Base-by-base conservation (phyloP, 805 yeast genomes). In the Candida corydali region DNA sequence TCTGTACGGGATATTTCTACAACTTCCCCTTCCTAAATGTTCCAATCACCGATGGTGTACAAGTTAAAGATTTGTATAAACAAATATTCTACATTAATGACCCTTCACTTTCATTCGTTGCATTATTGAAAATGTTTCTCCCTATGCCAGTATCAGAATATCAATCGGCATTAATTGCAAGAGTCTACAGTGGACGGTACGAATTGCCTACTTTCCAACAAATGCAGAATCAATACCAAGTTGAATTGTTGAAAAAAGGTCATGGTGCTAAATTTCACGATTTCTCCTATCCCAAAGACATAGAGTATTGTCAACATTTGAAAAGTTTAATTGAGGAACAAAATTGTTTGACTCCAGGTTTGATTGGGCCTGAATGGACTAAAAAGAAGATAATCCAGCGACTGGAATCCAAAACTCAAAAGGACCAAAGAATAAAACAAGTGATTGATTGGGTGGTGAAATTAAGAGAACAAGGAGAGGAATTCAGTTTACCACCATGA, bases 211-310 rank as follows among this genome's bases (percentile, higher is more conserved):
- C 61, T 4, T 33, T 46, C 14, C 55, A 53, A 18, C 61, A 56
- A 17, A 70, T 70, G 72, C 24, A 49, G 5, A 29, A 45, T 15
- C 52, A 48, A 40, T 69, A 66, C 38, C 39, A 42, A 8, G 41
- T 43, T 17, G 66, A 71, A 38, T 31, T 52, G 5, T 45, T 32
- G 5, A 43, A 26, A 16, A 52, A 52, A 34, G 67, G 66, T 1
- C 22, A 27, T 12, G 49, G 46, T 8, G 46, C 42, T 24, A 20
- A 38, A 2, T 53, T 56, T 46, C 67, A 61, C 49, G 73, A 69
- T 39, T 51, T 82, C 53, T 61, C 59, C 11, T 68, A 55, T 45
- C 85, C 86, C 8, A 59, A 59, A 31, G 93, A 83, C 46, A 77
- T 73, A 1, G 73, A 73, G 17, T 84, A 79, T 52, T 71, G 76